phyloP scores from a whole-genome alignment of 306 rosid genomes.

The Medicago ruthenica region DNA sequence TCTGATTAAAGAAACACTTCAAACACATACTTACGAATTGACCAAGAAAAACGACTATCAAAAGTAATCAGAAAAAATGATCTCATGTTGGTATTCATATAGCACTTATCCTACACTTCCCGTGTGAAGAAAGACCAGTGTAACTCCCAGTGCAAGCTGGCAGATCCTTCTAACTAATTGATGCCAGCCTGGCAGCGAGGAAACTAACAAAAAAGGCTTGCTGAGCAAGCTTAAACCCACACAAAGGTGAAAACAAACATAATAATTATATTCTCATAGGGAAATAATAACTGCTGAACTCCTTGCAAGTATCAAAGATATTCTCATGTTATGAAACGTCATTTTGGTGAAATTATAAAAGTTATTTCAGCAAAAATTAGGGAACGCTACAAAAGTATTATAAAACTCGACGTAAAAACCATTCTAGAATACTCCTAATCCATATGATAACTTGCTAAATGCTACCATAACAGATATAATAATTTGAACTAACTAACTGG shows the following conservation, averaged over 20 bases:
- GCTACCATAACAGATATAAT: constrained; percentile 15
- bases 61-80: neutral
- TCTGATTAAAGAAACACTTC: constrained; percentile 27
- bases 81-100: neutral
- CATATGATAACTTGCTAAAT: constrained; percentile 18
- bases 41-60: neutral
- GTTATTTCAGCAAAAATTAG: neutral
- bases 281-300: neutral
- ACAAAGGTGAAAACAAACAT: neutral
- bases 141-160: neutral
- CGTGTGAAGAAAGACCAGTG: neutral
- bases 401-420: neutral
- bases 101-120: neutral
- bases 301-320: neutral
- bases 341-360: neutral
- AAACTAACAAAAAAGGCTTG: neutral
- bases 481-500: constrained; percentile 16
- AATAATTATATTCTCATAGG: neutral
- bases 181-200: neutral
- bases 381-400: neutral
- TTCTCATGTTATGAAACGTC: neutral
- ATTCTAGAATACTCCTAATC: neutral
- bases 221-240: neutral
- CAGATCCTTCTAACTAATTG: neutral
- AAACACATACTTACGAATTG: constrained; percentile 8